A percentile compares a stretch with the other conserved stretches of the same genome.
Conservation (phyloP, 345 rosid species). For the Noccaea bulbosa region DNA sequence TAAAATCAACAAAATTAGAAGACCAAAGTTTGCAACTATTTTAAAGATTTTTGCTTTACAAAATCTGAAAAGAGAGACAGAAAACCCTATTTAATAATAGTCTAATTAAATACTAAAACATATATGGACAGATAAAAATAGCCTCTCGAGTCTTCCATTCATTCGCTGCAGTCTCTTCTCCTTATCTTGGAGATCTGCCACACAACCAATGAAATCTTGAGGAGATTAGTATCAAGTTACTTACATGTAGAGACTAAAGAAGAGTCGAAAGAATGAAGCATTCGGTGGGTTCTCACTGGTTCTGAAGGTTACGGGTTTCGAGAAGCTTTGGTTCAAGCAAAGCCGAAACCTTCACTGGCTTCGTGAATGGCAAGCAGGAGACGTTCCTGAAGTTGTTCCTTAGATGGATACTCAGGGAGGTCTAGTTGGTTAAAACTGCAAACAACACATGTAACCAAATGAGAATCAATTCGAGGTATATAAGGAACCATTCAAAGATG, state of each 20-base stretch:
- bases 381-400: constrained; percentile 84
- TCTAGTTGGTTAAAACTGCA: constrained; percentile 96
- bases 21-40: constrained; percentile 24
- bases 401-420: constrained; percentile 84
- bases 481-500: too few relatives aligned
- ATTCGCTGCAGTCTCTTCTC: constrained; percentile 28
- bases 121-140: constrained; percentile 40
- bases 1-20: not conserved
- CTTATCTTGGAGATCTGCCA: constrained; percentile 37
- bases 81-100: constrained; percentile 3
- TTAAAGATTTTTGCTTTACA: constrained; percentile 36
- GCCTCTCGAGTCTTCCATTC: constrained; percentile 30
- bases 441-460: not conserved
- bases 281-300: constrained; percentile 15
- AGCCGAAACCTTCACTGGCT: constrained; percentile 97
- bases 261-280: constrained; percentile 41
- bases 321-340: constrained; percentile 57
- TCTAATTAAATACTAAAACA: constrained; percentile 29
- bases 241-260: constrained; percentile 33
- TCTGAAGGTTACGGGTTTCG: constrained; percentile 6
- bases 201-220: not conserved
- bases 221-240: not conserved
- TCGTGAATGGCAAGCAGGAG: constrained; percentile 94
- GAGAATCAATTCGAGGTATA: not conserved
- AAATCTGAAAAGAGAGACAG: constrained; percentile 25